These are phyloP conservation scores for Eimeria praecox DNA, from an alignment of 169 alveolate genomes.

Conservation along the genomic window DNA sequence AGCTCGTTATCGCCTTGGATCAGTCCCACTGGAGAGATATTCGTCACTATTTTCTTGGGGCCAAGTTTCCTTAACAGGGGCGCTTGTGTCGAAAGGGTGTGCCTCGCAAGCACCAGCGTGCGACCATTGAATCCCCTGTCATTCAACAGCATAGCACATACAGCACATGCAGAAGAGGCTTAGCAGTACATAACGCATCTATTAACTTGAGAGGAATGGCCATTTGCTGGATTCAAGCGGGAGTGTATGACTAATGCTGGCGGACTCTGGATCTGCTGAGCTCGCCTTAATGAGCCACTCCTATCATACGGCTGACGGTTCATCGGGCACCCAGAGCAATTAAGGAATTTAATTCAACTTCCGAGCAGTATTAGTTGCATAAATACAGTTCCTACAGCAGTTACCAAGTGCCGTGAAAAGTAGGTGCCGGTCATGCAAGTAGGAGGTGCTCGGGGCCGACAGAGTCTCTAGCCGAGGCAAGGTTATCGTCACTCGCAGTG, in stretches of 20 bases:
- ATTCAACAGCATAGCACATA: background rate
- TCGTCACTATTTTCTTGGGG: background rate
- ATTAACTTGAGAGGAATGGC: background rate
- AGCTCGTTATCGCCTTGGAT: background rate
- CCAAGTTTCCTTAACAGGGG: background rate
- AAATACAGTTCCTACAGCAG: background rate
- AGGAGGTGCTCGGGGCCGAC: conserved; percentile 67
- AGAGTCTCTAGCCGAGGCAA: background rate
- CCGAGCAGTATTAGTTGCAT: background rate
- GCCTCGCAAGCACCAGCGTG: conserved; percentile 12
- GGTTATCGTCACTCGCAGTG: background rate
- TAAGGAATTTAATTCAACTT: background rate
- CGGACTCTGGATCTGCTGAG: background rate
- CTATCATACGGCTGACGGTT: background rate
- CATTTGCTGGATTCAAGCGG: background rate
- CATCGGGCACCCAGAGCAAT: conserved; percentile 24
- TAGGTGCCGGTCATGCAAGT: background rate
- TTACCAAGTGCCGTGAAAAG: background rate
- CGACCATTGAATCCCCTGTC: conserved; percentile 14
- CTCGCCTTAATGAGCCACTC: background rate
- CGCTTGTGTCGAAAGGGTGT: background rate
- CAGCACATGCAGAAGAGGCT: background rate
- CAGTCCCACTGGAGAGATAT: background rate
- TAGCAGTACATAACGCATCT: background rate
- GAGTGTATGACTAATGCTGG: background rate